Conservation (phyloP, 768 basidiomycete genomes). For the Galerina marginata region DNA sequence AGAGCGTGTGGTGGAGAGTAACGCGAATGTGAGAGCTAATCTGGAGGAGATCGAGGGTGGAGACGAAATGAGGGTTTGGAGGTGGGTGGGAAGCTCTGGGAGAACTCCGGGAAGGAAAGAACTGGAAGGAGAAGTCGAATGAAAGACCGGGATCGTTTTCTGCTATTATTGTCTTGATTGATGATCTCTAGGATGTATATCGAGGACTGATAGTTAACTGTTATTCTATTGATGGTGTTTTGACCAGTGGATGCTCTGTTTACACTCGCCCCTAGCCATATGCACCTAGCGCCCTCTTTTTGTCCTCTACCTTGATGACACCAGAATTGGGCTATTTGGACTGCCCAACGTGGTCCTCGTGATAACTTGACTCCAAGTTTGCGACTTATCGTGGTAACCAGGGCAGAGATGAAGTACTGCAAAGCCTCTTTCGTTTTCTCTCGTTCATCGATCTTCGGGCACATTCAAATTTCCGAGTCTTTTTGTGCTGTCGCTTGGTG, state of each 20-base stretch:
- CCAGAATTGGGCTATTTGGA: constrained; percentile 1
- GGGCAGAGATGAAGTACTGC: not conserved
- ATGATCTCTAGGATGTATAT: constrained; percentile 8
- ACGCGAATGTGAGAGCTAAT: constrained; percentile 87
- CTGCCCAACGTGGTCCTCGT: not conserved
- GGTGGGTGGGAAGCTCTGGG: constrained; percentile 76
- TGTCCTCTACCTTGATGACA: constrained; percentile 6
- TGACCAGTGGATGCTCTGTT: constrained; percentile 5
- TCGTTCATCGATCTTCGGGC: not conserved
- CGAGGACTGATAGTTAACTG: not conserved
- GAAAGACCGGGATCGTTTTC: not conserved
- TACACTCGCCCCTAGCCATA: constrained; percentile 6
- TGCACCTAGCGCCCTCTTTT: constrained; percentile 6
- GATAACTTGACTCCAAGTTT: constrained; percentile 1
- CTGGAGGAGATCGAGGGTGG: constrained; percentile 85
- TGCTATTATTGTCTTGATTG: constrained; percentile 10
- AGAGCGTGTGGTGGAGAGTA: constrained; percentile 85
- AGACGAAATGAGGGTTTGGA: constrained; percentile 90
- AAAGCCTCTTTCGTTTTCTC: not conserved
- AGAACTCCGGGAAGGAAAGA: constrained; percentile 35
- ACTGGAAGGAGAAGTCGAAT: constrained; percentile 12
- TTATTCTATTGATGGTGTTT: constrained; percentile 1
- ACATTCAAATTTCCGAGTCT: too few species aligned
- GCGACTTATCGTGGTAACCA: not conserved
- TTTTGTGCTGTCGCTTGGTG: too few species aligned